Evolutionary conservation across 352 stramenopile species (phyloP).

Genomic region (Peronospora farinosa): DNA sequence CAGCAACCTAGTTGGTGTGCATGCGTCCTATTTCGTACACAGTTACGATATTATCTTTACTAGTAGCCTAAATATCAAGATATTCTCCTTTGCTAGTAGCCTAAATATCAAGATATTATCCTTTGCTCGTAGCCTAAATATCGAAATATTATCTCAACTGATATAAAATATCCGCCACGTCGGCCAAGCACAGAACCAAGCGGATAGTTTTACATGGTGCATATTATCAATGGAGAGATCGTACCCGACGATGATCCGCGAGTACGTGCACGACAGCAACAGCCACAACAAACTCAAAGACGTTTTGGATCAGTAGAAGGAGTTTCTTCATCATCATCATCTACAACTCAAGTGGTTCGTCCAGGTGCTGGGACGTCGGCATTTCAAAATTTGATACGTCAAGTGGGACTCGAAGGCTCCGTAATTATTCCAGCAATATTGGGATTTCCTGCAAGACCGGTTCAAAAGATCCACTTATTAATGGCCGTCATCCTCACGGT

Average conservation of each 20-base stretch:
- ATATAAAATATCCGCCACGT: too few species aligned
- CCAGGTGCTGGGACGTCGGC: slow-evolving; percentile 26
- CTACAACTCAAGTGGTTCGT: slow-evolving; percentile 1
- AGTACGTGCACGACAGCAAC: slow-evolving; percentile 35
- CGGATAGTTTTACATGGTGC: too few species aligned
- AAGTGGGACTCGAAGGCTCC: slow-evolving; percentile 55
- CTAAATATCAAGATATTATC: too few species aligned
- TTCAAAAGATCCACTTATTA: slow-evolving; percentile 69
- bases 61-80: too few species aligned
- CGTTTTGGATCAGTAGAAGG: slow-evolving; percentile 24
- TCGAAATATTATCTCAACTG: too few species aligned
- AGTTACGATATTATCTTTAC: too few species aligned
- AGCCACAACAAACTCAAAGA: slow-evolving; percentile 16
- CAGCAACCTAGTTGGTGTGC: neutral
- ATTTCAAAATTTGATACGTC: slow-evolving; percentile 40
- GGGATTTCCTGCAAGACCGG: slow-evolving; percentile 37
- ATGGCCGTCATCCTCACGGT: slow-evolving; percentile 45
- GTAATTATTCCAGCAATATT: slow-evolving; percentile 58
- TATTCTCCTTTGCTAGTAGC: too few species aligned
- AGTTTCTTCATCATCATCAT: neutral
- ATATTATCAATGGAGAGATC: slow-evolving; percentile 88
- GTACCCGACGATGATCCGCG: slow-evolving; percentile 77
- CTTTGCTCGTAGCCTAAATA: too few species aligned
- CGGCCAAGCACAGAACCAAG: too few species aligned
- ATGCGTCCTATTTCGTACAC: too few species aligned